phyloP scores from a whole-genome alignment of 2,329 filamentous ascomycete genomes.

The Reticulascus tulasneorum region DNA sequence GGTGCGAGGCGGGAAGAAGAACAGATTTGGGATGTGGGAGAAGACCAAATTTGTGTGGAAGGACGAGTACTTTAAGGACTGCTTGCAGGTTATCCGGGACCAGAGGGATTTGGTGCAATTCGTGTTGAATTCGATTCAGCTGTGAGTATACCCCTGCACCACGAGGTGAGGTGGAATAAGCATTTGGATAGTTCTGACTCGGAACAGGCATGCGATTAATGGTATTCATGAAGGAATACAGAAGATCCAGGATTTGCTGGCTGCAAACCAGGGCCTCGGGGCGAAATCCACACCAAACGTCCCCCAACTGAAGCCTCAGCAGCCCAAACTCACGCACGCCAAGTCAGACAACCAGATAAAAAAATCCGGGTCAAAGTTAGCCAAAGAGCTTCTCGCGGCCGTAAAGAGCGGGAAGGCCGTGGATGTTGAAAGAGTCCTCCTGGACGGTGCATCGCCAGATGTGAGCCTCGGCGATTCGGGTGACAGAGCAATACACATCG shows the following conservation, averaged over 20 bases:
- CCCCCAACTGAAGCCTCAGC: constrained; percentile 1
- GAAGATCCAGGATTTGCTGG: neutral
- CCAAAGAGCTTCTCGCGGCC: neutral
- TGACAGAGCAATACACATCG: constrained; percentile 2
- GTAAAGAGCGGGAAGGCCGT: neutral
- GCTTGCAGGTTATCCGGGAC: neutral
- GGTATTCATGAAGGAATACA: neutral
- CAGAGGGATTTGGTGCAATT: constrained; percentile 1
- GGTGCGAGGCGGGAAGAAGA: constrained; percentile 1
- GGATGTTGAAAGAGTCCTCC: neutral
- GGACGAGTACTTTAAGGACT: constrained; percentile 2
- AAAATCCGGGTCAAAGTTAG: neutral
- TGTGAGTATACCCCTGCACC: neutral
- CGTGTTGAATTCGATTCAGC: neutral
- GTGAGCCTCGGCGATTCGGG: neutral
- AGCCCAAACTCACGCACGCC: constrained; percentile 1
- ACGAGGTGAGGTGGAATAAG: neutral
- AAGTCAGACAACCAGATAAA: constrained; percentile 5
- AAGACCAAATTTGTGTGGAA: constrained; percentile 5
- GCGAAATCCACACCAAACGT: neutral
- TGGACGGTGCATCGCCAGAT: neutral
- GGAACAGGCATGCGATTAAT: neutral
- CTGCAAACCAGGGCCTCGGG: neutral
- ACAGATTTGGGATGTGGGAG: constrained; percentile 5
- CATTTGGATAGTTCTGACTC: neutral